phyloP scores from a whole-genome alignment of 306 rosid species.

The Delonix regia region DNA sequence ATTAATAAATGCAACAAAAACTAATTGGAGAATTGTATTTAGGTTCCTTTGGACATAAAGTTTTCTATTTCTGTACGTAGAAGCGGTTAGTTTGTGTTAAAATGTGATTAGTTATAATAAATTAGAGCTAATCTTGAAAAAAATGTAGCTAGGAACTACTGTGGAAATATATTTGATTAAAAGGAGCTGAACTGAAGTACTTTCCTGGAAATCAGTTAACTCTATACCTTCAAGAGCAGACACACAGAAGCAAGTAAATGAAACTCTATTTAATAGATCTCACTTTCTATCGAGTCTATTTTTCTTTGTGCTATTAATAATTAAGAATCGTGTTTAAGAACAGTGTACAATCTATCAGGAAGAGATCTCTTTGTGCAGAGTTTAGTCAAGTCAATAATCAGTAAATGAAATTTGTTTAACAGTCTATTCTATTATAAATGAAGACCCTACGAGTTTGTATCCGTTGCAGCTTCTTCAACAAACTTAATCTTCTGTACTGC shows the following conservation, averaged over 20 bases:
- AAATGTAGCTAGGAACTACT: not conserved
- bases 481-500: not conserved
- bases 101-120: not conserved
- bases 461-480: not conserved
- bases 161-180: not conserved
- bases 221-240: not conserved
- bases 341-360: not conserved
- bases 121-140: not conserved
- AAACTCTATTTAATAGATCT: not conserved
- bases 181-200: not conserved
- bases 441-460: not conserved
- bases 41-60: not conserved
- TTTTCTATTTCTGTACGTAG: not conserved
- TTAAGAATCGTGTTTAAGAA: not conserved
- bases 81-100: not conserved
- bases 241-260: not conserved
- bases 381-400: not conserved
- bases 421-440: not conserved
- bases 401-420: not conserved
- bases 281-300: not conserved
- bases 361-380: not conserved
- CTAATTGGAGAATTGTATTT: not conserved
- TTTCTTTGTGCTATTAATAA: not conserved
- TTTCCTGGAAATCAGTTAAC: not conserved
- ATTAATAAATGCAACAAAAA: not conserved